Evolutionary conservation across 495 filamentous ascomycete species (phyloP).

Genomic region (Penicillium bovifimosum): DNA sequence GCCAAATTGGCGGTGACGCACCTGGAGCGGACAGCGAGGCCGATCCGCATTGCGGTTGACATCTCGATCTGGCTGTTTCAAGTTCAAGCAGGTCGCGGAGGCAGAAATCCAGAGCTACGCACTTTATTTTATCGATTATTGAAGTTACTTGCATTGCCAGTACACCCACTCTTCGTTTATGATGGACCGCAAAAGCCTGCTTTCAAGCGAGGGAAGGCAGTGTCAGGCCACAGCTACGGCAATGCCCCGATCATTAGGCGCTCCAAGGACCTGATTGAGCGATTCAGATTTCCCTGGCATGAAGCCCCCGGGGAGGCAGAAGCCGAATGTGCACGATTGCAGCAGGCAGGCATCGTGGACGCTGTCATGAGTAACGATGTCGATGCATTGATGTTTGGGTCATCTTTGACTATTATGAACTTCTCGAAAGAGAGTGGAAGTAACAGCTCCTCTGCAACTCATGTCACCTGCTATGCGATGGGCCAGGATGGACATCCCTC

Average conservation of each 20-base stretch:
- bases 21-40: conserved; percentile 61
- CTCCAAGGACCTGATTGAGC: conserved; percentile 71
- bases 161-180: conserved; percentile 92
- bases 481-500: conserved; percentile 24
- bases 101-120: conserved; percentile 82
- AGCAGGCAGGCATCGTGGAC: conserved; percentile 81
- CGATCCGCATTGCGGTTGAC: conserved; percentile 86
- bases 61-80: conserved; percentile 98
- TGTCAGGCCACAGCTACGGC: conserved; percentile 34
- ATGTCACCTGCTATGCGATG: conserved; percentile 73
- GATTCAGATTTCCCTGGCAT: conserved; percentile 81
- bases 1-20: conserved; percentile 75
- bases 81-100: conserved; percentile 77
- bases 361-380: conserved; percentile 96
- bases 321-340: conserved; percentile 87
- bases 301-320: conserved; percentile 94
- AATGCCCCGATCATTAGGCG: conserved; percentile 49
- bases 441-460: conserved; percentile 66
- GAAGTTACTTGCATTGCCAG: conserved; percentile 70
- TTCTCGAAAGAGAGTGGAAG: conserved; percentile 70
- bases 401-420: conserved; percentile 67
- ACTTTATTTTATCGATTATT: conserved; percentile 91
- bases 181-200: conserved; percentile 86
- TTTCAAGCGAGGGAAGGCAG: conserved; percentile 73
- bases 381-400: conserved; percentile 97